Base-by-base conservation (phyloP, 129 eudicot genomes). In the Ambrosia trifida region DNA sequence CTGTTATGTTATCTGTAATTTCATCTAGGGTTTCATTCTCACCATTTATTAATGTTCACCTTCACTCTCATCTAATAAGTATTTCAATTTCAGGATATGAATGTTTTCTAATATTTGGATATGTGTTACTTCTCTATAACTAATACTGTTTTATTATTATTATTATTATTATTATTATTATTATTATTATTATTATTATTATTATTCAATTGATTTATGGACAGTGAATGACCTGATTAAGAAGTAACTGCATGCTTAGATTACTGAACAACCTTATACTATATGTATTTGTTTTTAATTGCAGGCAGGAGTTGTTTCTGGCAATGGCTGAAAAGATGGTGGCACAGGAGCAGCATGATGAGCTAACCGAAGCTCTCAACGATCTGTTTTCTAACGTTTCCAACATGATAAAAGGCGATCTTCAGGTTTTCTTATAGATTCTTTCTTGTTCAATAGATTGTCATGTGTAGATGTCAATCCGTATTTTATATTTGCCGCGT, bases 321-420 rank as follows among this genome's bases (percentile, higher is more conserved):
- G 45, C 64, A 43, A 84, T 84, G 89, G 79, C 80, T 70, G 83
- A 72, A 51, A 69, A 49, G 14, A 40, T 59, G 40, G 79, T 33
- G 76, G 50, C 14, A 16, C 75, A 50, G 12, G 81, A 81, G 70
- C 71, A 76, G 66, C 64, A 32, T 35, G 89, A 88, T 46, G 82
- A 83, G 51, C 81, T 89, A 16, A 74, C 87, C 13, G 88, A 79
- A 41, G 82, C 96, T 43, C 83, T 89, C 11, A 76, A 72, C 13
- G 87, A 87, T 76, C 96, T 89, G 31, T 89, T 89, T 79, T 70
- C 78, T 59, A 80, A 68, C 51, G 85, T 89, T 70, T 84, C 96
- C 52, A n/a, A 82, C 58, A 87, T 87, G 90, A 76, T 89, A 51
- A 87, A 89, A 78, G 86, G 87, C 79, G 90, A 89, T 57, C 94